Percentiles rank a stretch among this genome's conserved stretches.
phyloP scores from a whole-genome alignment of 495 filamentous ascomycete genomes.

The Penicillium maclennaniae region DNA sequence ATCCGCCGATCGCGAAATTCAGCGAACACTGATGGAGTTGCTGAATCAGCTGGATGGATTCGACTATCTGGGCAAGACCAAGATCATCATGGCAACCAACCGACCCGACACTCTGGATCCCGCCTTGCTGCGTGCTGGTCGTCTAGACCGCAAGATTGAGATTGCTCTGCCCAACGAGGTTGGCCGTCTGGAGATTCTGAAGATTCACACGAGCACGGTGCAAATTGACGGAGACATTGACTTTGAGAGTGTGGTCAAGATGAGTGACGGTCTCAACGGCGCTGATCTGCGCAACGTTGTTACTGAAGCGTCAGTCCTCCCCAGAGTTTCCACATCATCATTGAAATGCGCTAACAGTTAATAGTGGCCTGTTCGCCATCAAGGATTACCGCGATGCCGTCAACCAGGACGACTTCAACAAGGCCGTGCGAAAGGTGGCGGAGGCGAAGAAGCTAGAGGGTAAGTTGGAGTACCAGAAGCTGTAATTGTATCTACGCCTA shows the following conservation, averaged over 20 bases:
- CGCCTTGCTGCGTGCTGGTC: constrained; percentile 86
- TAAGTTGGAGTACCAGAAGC: constrained; percentile 95
- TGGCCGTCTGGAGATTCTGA: constrained; percentile 93
- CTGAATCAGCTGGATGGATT: constrained; percentile 99
- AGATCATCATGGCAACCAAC: constrained; percentile 99
- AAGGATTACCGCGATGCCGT: constrained; percentile 94
- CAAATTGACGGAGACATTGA: constrained; percentile 93
- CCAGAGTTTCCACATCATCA: neutral
- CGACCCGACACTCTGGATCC: constrained; percentile 97
- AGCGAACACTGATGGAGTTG: constrained; percentile 97
- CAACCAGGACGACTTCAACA: constrained; percentile 98
- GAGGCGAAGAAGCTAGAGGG: constrained; percentile 98
- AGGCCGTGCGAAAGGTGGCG: constrained; percentile 92
- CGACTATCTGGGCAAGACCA: constrained; percentile 98
- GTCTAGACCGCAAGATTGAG: constrained; percentile 97
- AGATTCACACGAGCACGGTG: constrained; percentile 90
- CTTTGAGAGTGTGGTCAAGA: constrained; percentile 99
- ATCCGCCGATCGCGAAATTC: constrained; percentile 96
- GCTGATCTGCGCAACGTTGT: constrained; percentile 97
- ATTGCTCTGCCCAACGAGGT: constrained; percentile 99
- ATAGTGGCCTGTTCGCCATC: constrained; percentile 90
- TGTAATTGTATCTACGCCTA: constrained; percentile 53
- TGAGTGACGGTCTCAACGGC: constrained; percentile 97
- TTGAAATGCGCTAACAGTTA: constrained; percentile 22
- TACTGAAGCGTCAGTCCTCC: constrained; percentile 77